Base-by-base conservation (phyloP, 208 protist species). In the Leishmania amazonensis region DNA sequence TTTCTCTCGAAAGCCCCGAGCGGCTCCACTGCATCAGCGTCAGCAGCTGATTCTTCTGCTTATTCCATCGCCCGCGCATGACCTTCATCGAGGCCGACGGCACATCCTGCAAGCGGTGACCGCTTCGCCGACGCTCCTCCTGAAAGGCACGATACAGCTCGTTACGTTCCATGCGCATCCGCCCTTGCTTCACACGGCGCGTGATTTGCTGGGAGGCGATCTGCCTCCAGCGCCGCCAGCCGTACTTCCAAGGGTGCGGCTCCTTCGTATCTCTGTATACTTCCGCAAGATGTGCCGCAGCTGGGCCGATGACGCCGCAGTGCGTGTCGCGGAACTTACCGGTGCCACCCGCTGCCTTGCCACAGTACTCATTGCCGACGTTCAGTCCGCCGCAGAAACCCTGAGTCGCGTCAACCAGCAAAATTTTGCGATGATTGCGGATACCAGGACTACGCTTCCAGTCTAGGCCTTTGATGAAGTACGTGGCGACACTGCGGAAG, bases 321-420 rank as follows among this genome's bases (percentile, higher is more conserved):
- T 98, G 94, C 24, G 91, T 97, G 83, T 98, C 96, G 45, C 96
- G 90, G 78, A 98, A 98, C 64, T 88, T 85, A 11, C 93, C 94
- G 62, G 78, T 94, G 35, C 95, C 95, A 15, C 94, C 95, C 3
- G 83, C 80, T 17, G 60, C 82, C 54, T 60, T 83, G 4, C 95
- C 93, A 83, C 93, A 97, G 88, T 98, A 98, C 74, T 98, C 94
- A 84, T 98, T 96, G 53, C 94, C 97, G 54, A 98, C 89, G 83
- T 98, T 98, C 17, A 98, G 81, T 21, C 97, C 97, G n/a, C 97
- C 97, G 80, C 92, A 96, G 58, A 96, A 98, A n/a, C 95, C 97
- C 73, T 96, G 89, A 35, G 57, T 40, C 9, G 81, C 76, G 85
- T 98, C 97, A 17, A 96, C 90, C 38, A 98, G 53, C 21, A 98